Evolutionary conservation across 768 basidiomycete genomes (phyloP), one percentile per base, ranked within the genome.

Genomic region (Cyclocybe aegerita): DNA sequence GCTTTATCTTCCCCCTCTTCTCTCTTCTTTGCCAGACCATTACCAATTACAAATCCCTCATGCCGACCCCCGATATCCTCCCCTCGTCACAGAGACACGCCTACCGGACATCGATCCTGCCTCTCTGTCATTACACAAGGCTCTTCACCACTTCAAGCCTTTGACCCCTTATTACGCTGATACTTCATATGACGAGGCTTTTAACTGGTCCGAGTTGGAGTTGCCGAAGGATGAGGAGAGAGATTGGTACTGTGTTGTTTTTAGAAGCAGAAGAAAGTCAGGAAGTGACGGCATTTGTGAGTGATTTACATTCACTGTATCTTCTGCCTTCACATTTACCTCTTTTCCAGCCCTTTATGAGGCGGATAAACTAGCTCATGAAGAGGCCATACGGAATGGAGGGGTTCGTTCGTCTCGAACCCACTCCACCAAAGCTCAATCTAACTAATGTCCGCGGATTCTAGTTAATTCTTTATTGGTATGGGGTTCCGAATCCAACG

Each of bases 201-300:
- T 98, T 75, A 97, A 97, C 66, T 98, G 94, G 94, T 60, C 67
- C 12, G 79, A 88, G 39, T 72, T 96, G 1, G 62, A 65, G 3
- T 74, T 96, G 10, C 86, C 87, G 1, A 70, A 71, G 45, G 79
- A 86, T 2, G 83, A 88, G 40, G 88, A 90, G 57, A 73, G 90
- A 35, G 90, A 93, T 50, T 97, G 90, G 92, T 98, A 96, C 64
- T 85, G 85, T 53, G 96, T 98, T 9, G 91, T 83, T 11, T 98
- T 98, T 69, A 78, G 92, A 9, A 90, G 88, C 55, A 81, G 79
- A 57, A 78, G 95, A 23, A 85, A 82, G 60, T 68, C 72, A 7
- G 89, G 82, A 16, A 88, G 86, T 56, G 84, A 93, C 53, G 78
- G 81, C 15, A 76, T 71, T 53, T 73, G 90, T 90, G 57, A 57